Evolutionary conservation across 768 basidiomycete species (phyloP), one percentile per base, ranked within the genome.

Genomic region (Mycena alexandri): DNA sequence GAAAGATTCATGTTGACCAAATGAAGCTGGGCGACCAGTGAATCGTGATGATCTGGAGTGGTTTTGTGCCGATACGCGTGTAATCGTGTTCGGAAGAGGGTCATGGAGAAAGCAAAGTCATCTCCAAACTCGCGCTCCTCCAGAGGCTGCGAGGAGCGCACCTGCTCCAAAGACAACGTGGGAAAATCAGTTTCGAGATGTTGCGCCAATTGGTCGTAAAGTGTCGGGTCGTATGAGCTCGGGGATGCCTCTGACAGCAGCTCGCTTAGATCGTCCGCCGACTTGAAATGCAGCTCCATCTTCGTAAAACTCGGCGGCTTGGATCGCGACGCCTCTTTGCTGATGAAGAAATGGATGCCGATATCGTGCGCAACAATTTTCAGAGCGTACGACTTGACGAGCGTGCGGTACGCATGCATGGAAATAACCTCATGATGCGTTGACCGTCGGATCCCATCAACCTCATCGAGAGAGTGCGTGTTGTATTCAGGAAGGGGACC

Each of bases 1-100:
- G 95, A 96, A 53, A 96, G 85, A 75, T 96, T 96, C 70, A 95
- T 85, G 77, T 98, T 98, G 76, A 96, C 88, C 1, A 90, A 88
- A 53, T 87, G 81, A 4, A 95, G 79, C 38, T 85, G 84, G 54
- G 84, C 87, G 70, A 92, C 86, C 16, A 88, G 79, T 6, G 79
- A 79, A 13, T 88, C 84, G 0, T 81, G 78, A 13, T 78, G 80
- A 7, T 83, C 82, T 0, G 80, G 76, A 41, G 86, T 81, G 14
- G 81, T 77, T 10, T 76, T 77, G 38, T 72, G 59, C 10, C 77
- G 76, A 73, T 85, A 89, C 0, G 85, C 87, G 36, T 85, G 85
- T 51, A 93, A 79, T 19, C 92, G 86, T n/a, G 82, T 81, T 51
- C 86, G 86, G 29, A 93, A 81, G 9, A 92, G 79, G 2, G 80